These are phyloP conservation scores for Hura crepitans DNA, from an alignment of 441 rosid species.

Conservation along the genomic window DNA sequence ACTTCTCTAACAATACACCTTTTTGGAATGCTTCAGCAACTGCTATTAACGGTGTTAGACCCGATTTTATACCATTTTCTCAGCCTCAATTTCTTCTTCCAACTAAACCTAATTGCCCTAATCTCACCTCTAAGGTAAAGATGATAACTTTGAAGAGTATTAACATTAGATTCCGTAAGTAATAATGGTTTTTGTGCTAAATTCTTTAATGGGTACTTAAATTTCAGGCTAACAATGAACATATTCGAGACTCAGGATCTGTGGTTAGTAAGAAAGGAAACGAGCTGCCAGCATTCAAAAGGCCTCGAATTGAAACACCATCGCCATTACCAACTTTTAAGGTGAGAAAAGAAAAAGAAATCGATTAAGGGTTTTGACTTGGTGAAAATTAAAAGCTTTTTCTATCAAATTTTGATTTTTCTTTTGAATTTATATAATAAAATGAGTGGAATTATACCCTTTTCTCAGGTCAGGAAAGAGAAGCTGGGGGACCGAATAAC, in stretches of 20 bases:
- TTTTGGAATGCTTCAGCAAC: constrained; percentile 48
- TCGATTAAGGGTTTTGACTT: constrained; percentile 8
- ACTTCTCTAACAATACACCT: constrained; percentile 48
- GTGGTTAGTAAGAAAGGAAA: constrained; percentile 43
- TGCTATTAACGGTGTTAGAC: constrained; percentile 27
- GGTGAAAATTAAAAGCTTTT: constrained; percentile 8
- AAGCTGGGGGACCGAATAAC: constrained; percentile 99
- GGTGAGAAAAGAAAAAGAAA: constrained; percentile 38
- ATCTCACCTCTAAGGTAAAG: constrained; percentile 35
- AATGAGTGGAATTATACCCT: constrained; percentile 21
- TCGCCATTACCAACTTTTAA: constrained; percentile 89
- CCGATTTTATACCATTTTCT: constrained; percentile 32
- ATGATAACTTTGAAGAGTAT: background rate
- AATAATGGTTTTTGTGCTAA: constrained; percentile 16
- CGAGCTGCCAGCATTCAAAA: constrained; percentile 57
- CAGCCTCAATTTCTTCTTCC: constrained; percentile 33
- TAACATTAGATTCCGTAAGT: background rate
- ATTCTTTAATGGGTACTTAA: background rate
- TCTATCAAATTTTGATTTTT: background rate
- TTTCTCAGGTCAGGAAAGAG: constrained; percentile 87
- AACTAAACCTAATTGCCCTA: constrained; percentile 29
- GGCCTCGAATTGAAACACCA: constrained; percentile 68
- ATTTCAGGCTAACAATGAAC: constrained; percentile 36
- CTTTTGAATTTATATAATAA: background rate
- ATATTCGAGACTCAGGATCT: constrained; percentile 36